phyloP scores from a whole-genome alignment of 164 flowering plant species.

The Liriodendron chinense region DNA sequence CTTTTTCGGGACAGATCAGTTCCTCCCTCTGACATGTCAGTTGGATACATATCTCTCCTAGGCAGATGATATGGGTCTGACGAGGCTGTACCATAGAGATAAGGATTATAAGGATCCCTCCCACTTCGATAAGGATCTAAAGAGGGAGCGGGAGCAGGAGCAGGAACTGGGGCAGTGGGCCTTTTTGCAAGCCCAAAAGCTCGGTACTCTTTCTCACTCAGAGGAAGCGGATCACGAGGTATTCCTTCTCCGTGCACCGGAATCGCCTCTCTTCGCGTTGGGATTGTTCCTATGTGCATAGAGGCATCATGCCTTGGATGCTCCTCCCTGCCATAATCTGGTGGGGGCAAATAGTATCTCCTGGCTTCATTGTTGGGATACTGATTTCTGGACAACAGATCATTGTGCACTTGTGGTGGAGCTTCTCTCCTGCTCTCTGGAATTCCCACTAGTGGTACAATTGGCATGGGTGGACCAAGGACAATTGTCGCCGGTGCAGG shows the following conservation, averaged over 20 bases:
- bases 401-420: constrained; percentile 4
- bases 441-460: constrained; percentile 12
- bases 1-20: constrained; percentile 2
- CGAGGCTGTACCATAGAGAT: constrained; percentile 21
- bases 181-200: constrained; percentile 21
- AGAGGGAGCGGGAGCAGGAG: constrained; percentile 6
- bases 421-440: constrained; percentile 22
- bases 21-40: constrained; percentile 13
- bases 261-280: background rate
- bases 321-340: constrained; percentile 30
- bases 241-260: background rate
- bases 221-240: constrained; percentile 16
- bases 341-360: constrained; percentile 11
- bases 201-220: constrained; percentile 22
- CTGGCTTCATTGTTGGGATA: constrained; percentile 9
- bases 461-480: constrained; percentile 16
- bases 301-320: constrained; percentile 4
- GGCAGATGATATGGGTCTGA: constrained; percentile 25
- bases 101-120: constrained; percentile 22
- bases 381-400: constrained; percentile 7
- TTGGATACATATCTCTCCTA: constrained; percentile 22
- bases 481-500: background rate
- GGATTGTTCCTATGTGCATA: background rate
- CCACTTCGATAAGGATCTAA: constrained; percentile 2
- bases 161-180: constrained; percentile 2